Base-by-base conservation (phyloP, 352 stramenopile species). In the Aphanomyces invadans region DNA sequence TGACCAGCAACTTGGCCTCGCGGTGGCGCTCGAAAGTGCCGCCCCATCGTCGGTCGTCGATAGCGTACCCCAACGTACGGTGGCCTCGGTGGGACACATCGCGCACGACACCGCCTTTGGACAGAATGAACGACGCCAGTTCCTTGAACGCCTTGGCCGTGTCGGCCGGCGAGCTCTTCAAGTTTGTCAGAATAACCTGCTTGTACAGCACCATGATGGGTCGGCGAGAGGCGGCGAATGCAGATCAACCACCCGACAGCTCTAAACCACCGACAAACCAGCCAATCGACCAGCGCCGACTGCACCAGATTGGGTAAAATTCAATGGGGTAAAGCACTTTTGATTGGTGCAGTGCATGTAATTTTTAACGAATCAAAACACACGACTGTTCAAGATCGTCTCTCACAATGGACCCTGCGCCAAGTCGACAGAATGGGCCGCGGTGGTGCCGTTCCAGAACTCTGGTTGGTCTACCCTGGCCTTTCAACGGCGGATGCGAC, bases 111-210 rank as follows among this genome's bases (percentile, higher is more conserved):
- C 85, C 85, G 57, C 85, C 85, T 10, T 79, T 61, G 11, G 68
- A 69, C 44, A 81, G 86, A 68, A 94, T 85, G 52, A 92, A 66
- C 55, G 77, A 62, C 59, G 85, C 80, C 70, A 79, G 85, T 64
- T 94, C 85, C 74, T 94, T 81, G 71, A 94, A 94, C 51, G 90
- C 76, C 62, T 82, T 74, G 59, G 85, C 83, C 64, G 90, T 83
- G 32, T 94, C 83, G 68, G 87, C 87, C 28, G 85, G 85, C 72
- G 85, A 78, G 38, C 83, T 85, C 81, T 94, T 94, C 71, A 91
- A 78, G 76, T 91, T 94, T 44, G 85, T 92, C 59, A 94, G 69
- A 59, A 92, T 78, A 73, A 94, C 85, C 67, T 94, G 85, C 82
- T 94, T 94, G 76, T 94, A 94, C 48, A 94, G 80, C 74, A 84